Base-by-base conservation (phyloP, 176 grass and related monocot genomes). In the Lolium multiflorum region DNA sequence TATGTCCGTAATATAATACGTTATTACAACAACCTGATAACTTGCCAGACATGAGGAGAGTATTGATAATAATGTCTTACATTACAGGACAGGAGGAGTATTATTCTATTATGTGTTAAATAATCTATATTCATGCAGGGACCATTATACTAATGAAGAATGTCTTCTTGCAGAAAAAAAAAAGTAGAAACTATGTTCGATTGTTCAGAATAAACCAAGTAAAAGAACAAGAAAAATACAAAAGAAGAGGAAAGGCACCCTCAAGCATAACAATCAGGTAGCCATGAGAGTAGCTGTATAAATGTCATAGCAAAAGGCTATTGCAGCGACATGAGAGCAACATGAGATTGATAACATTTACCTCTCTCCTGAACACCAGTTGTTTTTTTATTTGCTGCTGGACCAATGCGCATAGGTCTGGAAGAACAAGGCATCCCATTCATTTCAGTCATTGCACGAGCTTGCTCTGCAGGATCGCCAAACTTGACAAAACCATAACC, bases 401-500 rank as follows among this genome's bases (percentile, higher is more conserved):
- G 89, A 80, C 97, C 97, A 78, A 94, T 91, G 61, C 97, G 86
- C 97, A 99, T 99, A 28, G 94, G 85, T 81, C 97, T 96, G 50
- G 92, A 92, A 17, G 94, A 96, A 65, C 92, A 92, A 44, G 88
- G 90, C 92, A 99, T 92, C 17, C 97, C 97, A 85, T 99, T 99
- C 97, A 99, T 99, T 85, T 99, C 97, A 50, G 92, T 89, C 97
- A 99, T 96, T 65, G 97, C 97, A 80, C 93, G 88, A 74, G 92
- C 90, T 89, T 99, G 97, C 82, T 96, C 97, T 17, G 89, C 87
- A 71, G 87, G 74, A 85, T 99, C 97, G 47, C 90, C 83, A 69
- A 99, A 99, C 81, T 92, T 96, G 26, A 99, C 92, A 93, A 99
- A 99, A 4, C 97, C 97, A 85, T 99, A 99, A 56, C 97, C 97